These are phyloP conservation scores for Penicillium sp. DNA, from an alignment of 2,329 filamentous ascomycete genomes.

Conservation along the genomic window DNA sequence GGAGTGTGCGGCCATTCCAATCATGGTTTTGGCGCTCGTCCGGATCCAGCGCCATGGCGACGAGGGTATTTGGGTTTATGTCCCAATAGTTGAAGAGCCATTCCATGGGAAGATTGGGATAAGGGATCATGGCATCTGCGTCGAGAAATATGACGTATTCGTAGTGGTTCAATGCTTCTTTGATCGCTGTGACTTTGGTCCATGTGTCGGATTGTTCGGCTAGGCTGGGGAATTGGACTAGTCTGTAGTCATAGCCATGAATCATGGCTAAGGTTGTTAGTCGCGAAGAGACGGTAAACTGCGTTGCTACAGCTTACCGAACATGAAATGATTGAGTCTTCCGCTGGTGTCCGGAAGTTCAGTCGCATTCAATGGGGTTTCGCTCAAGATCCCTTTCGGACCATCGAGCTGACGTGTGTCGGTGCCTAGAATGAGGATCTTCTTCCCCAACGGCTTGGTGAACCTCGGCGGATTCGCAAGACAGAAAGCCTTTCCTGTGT, in stretches of 20 bases:
- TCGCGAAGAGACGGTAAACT: neutral
- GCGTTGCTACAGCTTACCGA: slow-evolving; percentile 23
- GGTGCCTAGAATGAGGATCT: slow-evolving; percentile 16
- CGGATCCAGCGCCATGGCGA: slow-evolving; percentile 49
- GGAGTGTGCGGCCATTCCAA: slow-evolving; percentile 31
- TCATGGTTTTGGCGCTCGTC: slow-evolving; percentile 40
- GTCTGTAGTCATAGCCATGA: slow-evolving; percentile 7
- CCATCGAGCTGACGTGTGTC: slow-evolving; percentile 16
- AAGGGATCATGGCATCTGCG: slow-evolving; percentile 43
- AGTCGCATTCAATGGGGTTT: slow-evolving; percentile 2
- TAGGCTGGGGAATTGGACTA: slow-evolving; percentile 49
- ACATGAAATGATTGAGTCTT: slow-evolving; percentile 42
- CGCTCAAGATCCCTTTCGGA: slow-evolving; percentile 14
- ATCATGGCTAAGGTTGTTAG: slow-evolving; percentile 3
- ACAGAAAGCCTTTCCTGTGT: slow-evolving; percentile 1
- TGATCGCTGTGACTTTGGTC: slow-evolving; percentile 44
- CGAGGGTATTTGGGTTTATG: slow-evolving; percentile 39
- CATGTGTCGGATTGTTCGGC: slow-evolving; percentile 48
- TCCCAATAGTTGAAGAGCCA: slow-evolving; percentile 51
- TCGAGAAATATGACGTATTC: slow-evolving; percentile 47
- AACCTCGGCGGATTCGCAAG: slow-evolving; percentile 2
- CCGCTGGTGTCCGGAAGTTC: slow-evolving; percentile 16
- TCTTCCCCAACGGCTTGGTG: slow-evolving; percentile 9
- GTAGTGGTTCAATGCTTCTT: slow-evolving; percentile 40
- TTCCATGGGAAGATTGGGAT: slow-evolving; percentile 47